A percentile compares a stretch with the other conserved stretches of the same genome.
Evolutionary conservation across 768 basidiomycete genomes (phyloP).

Genomic region (Rhizopogon salebrosus): DNA sequence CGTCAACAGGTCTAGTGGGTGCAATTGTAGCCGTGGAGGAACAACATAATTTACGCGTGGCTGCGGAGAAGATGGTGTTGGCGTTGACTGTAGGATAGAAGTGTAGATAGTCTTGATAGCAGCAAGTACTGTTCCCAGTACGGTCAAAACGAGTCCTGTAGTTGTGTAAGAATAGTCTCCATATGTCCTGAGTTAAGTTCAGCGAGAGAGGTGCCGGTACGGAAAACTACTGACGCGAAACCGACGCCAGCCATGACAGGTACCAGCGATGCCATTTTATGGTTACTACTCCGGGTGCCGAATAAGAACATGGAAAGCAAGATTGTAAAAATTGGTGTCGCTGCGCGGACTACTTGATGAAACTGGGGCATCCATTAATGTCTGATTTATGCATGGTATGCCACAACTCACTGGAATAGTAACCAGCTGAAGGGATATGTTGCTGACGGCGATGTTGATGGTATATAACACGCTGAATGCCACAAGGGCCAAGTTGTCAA

Average conservation of each 20-base stretch:
- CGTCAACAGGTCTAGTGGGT: conserved; percentile 82
- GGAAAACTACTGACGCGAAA: conserved; percentile 55
- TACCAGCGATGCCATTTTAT: conserved; percentile 67
- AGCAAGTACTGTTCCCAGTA: conserved; percentile 87
- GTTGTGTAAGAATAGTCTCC: conserved; percentile 93
- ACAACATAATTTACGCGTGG: conserved; percentile 17
- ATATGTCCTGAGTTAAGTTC: conserved; percentile 57
- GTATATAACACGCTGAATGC: conserved; percentile 90
- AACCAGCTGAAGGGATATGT: conserved; percentile 82
- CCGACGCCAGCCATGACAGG: conserved; percentile 90
- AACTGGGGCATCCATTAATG: conserved; percentile 49
- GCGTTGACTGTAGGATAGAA: conserved; percentile 63
- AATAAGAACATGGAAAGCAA: conserved; percentile 68
- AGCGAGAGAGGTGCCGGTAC: not conserved
- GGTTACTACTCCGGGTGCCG: conserved; percentile 48
- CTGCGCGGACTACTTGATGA: conserved; percentile 93
- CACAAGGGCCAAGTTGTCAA: conserved; percentile 58
- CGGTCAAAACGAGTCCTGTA: conserved; percentile 80
- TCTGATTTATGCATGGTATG: not conserved
- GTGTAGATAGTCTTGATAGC: conserved; percentile 93
- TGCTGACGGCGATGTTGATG: conserved; percentile 92
- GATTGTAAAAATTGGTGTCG: conserved; percentile 91
- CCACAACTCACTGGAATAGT: conserved; percentile 74
- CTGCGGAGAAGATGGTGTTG: conserved; percentile 13
- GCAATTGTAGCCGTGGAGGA: conserved; percentile 39